Base-by-base conservation (phyloP, 305 asterid species). In the Coffea humblotiana region DNA sequence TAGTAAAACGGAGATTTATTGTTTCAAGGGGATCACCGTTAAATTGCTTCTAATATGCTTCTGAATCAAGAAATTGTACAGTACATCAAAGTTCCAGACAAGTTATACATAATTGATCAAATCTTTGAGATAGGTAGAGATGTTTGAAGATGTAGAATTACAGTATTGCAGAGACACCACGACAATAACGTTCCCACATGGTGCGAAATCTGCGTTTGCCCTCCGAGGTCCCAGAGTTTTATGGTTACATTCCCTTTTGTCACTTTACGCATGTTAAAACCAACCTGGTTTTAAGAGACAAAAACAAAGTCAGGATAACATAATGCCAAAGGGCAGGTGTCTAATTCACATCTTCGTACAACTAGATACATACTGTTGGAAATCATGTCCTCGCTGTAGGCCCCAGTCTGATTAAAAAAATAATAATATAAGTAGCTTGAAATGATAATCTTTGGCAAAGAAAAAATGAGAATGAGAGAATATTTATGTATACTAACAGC, bases 151-250 rank as follows among this genome's bases (percentile, higher is more conserved):
- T 70, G 15, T 0, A 74, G 64, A 80, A 56, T 89, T 93, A 95
- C 99, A 93, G 63, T 73, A 95, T 95, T 40, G 95, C 97, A 25
- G 97, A 84, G 91, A 92, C 99, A 73, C 99, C 97, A 27, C 98
- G 94, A 78, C 98, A 94, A 58, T 94, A 94, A 43, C 97, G 97
- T 85, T 94, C 98, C 98, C 98, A 95, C 99, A 93, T 93, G 65
- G 97, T 79, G 58, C 98, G 97, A 51, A 93, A 95, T 84, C 97
- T 93, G 7, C 94, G 83, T 82, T 82, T 95, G 99, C 77, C 99
- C 99, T 80, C 98, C 97, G 86, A 92, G 92, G 78, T 94, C 98
- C 98, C 97, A 92, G 52, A 92, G 92, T 82, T 94, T 92, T 81
- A 94, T 92, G 43, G 94, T 91, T 66, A 94, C 98, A 72, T 94